Evolutionary conservation across 1,284 basidiomycete genomes (phyloP).

Genomic region (Schizophyllum amplum): DNA sequence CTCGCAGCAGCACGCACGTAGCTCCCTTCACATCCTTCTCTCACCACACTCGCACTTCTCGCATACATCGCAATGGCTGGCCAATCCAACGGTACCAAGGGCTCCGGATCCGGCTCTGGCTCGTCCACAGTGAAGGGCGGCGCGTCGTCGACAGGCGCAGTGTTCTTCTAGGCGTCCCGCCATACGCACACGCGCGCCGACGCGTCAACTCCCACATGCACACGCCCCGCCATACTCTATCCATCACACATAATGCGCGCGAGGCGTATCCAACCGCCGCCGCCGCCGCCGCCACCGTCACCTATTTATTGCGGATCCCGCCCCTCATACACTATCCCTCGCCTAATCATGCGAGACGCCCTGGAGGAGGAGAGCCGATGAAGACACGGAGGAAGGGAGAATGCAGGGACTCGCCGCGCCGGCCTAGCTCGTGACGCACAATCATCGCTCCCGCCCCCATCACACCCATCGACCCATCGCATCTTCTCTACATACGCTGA

Average conservation of each 20-base stretch:
- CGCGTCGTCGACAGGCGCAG: conserved; percentile 34
- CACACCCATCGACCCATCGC: background rate
- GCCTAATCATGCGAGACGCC: background rate
- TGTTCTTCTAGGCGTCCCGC: conserved; percentile 52
- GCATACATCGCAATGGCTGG: conserved; percentile 27
- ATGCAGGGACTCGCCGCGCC: background rate
- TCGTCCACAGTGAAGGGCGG: conserved; percentile 33
- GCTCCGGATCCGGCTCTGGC: conserved; percentile 25
- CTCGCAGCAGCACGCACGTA: no score
- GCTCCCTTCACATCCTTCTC: conserved; percentile 10
- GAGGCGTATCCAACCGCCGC: background rate
- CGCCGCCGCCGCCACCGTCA: background rate
- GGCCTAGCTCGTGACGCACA: background rate
- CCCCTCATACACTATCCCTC: background rate
- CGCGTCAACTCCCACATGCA: background rate
- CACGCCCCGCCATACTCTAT: no score
- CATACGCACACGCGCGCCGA: conserved; percentile 4
- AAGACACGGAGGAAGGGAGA: background rate
- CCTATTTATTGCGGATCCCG: background rate
- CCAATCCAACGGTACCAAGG: conserved; percentile 25
- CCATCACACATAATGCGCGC: background rate
- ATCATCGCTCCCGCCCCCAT: background rate
- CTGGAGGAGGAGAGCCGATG: background rate
- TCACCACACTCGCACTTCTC: conserved; percentile 10
- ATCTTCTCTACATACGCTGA: background rate